These are phyloP conservation scores for Scorias spongiosa DNA, from an alignment of 2,329 filamentous ascomycete species.

Conservation along the genomic window DNA sequence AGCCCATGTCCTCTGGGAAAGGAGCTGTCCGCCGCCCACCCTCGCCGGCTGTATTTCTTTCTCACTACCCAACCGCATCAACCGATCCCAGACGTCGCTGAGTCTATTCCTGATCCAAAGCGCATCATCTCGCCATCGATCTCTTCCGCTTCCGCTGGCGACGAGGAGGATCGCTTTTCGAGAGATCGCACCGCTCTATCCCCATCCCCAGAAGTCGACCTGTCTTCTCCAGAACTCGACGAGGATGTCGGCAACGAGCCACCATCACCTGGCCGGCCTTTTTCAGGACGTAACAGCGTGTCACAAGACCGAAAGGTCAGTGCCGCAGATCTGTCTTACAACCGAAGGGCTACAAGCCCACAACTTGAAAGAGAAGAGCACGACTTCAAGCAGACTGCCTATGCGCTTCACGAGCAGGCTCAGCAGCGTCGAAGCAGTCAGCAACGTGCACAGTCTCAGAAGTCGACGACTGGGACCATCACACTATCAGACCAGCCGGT, in stretches of 20 bases:
- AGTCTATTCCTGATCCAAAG: slow-evolving; percentile 22
- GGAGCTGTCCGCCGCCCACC: slow-evolving; percentile 81
- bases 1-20: slow-evolving; percentile 81
- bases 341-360: slow-evolving; percentile 63
- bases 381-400: slow-evolving; percentile 92
- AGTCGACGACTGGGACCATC: slow-evolving; percentile 22
- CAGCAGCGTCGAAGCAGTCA: slow-evolving; percentile 27
- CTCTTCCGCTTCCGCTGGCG: slow-evolving; percentile 57
- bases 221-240: slow-evolving; percentile 77
- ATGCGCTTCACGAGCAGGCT: slow-evolving; percentile 53
- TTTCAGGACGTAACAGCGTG: slow-evolving; percentile 33
- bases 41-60: slow-evolving; percentile 91
- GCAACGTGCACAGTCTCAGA: slow-evolving; percentile 10
- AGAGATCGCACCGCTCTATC: slow-evolving; percentile 54
- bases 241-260: slow-evolving; percentile 43
- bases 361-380: slow-evolving; percentile 87
- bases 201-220: slow-evolving; percentile 82
- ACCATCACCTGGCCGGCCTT: slow-evolving; percentile 47
- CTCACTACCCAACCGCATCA: slow-evolving; percentile 78
- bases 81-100: slow-evolving; percentile 51
- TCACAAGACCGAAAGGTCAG: slow-evolving; percentile 24
- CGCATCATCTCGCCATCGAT: slow-evolving; percentile 71
- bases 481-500: slow-evolving; percentile 16
- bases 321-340: slow-evolving; percentile 35
- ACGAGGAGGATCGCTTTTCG: slow-evolving; percentile 49